A percentile compares a stretch with the other conserved stretches of the same genome.
Conservation (phyloP, 768 basidiomycete genomes). For the Xerocomus brunneocitrinus region DNA sequence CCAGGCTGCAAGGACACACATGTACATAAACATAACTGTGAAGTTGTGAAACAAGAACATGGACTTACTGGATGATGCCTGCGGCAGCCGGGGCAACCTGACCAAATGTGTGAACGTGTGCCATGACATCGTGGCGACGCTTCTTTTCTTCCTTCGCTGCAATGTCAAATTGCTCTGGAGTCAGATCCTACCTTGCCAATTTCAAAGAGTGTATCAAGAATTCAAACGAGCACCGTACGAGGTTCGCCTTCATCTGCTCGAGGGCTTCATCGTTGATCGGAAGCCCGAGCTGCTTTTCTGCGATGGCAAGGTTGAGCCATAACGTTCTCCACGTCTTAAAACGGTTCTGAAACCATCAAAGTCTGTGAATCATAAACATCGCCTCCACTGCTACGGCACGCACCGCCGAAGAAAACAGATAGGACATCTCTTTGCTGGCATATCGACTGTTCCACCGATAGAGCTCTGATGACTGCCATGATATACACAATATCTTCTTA, state of each 20-base stretch:
- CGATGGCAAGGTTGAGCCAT: constrained; percentile 95
- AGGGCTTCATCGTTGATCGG: constrained; percentile 88
- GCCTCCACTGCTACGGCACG: constrained; percentile 22
- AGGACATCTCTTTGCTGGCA: constrained; percentile 98
- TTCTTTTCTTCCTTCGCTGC: constrained; percentile 97
- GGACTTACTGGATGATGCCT: constrained; percentile 85
- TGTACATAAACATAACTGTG: constrained; percentile 10
- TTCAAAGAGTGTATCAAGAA: constrained; percentile 1
- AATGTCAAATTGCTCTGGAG: constrained; percentile 84
- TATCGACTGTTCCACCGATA: constrained; percentile 63
- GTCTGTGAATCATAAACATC: neutral
- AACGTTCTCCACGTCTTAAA: constrained; percentile 93
- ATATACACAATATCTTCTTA: constrained; percentile 24
- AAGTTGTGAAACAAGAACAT: constrained; percentile 4
- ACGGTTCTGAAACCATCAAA: constrained; percentile 58
- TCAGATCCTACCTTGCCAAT: constrained; percentile 55
- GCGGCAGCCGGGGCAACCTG: constrained; percentile 90
- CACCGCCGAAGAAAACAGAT: constrained; percentile 92
- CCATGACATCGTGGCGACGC: constrained; percentile 98
- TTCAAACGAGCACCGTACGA: constrained; percentile 42
- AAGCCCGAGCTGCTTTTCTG: constrained; percentile 93
- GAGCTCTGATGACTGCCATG: neutral
- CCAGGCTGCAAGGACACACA: constrained; percentile 49
- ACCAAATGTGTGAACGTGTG: constrained; percentile 97
- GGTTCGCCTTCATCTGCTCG: constrained; percentile 89